Conservation (phyloP, 1,284 basidiomycete species). For the Coniferiporia sulphurascens region DNA sequence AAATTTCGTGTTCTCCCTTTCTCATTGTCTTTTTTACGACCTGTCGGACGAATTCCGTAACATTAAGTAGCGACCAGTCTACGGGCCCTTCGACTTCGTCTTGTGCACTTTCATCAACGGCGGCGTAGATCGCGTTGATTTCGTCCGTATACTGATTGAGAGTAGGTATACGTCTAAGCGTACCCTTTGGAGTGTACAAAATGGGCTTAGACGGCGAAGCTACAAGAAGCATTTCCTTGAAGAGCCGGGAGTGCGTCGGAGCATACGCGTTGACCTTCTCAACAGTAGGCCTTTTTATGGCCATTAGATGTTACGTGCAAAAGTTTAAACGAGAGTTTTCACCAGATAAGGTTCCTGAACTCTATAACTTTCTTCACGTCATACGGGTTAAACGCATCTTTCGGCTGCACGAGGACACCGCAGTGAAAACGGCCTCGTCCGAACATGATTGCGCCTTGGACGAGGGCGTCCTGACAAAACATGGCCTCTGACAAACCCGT, state of each 20-base stretch:
- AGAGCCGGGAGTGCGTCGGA: conserved; percentile 27
- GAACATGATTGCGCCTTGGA: conserved; percentile 33
- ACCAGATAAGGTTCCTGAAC: conserved; percentile 14
- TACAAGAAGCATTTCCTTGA: conserved; percentile 24
- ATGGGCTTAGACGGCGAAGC: conserved; percentile 14
- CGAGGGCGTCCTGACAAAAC: conserved; percentile 31
- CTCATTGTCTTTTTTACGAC: conserved; percentile 13
- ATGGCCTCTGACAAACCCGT: conserved; percentile 31
- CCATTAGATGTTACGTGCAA: not conserved
- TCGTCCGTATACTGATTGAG: conserved; percentile 29
- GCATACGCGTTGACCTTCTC: conserved; percentile 26
- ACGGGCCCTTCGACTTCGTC: conserved; percentile 12
- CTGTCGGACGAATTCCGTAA: conserved; percentile 12
- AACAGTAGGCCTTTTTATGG: conserved; percentile 22
- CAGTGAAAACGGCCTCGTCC: conserved; percentile 38
- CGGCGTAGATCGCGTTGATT: conserved; percentile 28
- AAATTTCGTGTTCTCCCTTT: not conserved
- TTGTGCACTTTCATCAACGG: conserved; percentile 19
- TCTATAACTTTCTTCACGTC: not conserved
- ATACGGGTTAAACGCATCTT: conserved; percentile 10
- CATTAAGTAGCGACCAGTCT: conserved; percentile 6
- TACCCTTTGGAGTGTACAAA: conserved; percentile 32
- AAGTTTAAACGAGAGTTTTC: not conserved
- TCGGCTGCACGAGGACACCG: conserved; percentile 39
- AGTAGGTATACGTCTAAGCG: conserved; percentile 26